Conservation (phyloP, 805 yeast species). For the Suhomyces pyralidae region DNA sequence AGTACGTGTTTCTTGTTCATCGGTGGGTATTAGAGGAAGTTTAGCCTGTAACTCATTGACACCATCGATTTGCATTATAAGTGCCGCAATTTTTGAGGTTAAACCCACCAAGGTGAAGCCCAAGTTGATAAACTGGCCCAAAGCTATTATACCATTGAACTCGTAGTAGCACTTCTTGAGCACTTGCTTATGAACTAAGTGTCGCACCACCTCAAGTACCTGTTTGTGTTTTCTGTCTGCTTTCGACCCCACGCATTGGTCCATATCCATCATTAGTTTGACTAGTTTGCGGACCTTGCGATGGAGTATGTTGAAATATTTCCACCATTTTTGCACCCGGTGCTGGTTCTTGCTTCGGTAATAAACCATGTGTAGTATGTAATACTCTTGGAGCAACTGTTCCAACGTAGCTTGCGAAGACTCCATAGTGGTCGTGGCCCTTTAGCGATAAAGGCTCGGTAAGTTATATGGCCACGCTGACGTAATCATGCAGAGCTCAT, state of each 20-base stretch:
- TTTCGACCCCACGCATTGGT: slow-evolving; percentile 10
- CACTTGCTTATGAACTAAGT: slow-evolving; percentile 35
- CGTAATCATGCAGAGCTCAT: slow-evolving; percentile 2
- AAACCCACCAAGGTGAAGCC: slow-evolving; percentile 68
- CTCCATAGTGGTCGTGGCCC: background rate
- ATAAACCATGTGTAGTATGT: slow-evolving; percentile 58
- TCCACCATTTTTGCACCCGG: slow-evolving; percentile 74
- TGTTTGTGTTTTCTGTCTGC: slow-evolving; percentile 11
- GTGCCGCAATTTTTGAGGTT: slow-evolving; percentile 42
- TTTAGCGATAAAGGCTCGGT: background rate
- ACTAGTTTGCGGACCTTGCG: slow-evolving; percentile 48
- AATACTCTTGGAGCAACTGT: slow-evolving; percentile 42
- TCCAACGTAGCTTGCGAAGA: background rate
- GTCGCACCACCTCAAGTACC: slow-evolving; percentile 15
- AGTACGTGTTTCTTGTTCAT: background rate
- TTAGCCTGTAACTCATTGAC: background rate
- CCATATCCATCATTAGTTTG: slow-evolving; percentile 20
- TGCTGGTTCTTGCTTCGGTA: slow-evolving; percentile 80
- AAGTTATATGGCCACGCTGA: background rate
- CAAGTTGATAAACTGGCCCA: slow-evolving; percentile 73
- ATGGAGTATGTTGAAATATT: slow-evolving; percentile 57
- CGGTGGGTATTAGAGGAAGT: background rate
- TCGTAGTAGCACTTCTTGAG: slow-evolving; percentile 51
- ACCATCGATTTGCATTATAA: slow-evolving; percentile 19
- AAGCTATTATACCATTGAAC: slow-evolving; percentile 64